Conservation (phyloP, 2,329 filamentous ascomycete species). For the Xylaria sp. region DNA sequence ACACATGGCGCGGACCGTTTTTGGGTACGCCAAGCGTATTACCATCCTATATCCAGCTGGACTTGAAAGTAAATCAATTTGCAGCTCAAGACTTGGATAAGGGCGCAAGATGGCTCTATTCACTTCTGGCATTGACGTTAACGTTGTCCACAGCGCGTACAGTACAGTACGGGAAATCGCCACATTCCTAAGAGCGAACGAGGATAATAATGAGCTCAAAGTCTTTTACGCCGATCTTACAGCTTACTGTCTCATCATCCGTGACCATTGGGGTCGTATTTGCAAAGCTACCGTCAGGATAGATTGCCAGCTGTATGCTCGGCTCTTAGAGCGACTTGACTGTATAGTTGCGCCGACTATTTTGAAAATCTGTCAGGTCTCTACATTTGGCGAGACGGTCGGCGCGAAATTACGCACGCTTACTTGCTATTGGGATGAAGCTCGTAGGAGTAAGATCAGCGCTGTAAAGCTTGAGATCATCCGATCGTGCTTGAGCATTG, state of each 20-base stretch:
- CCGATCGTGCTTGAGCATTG: conserved; percentile 2
- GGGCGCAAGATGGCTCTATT: too few relatives aligned
- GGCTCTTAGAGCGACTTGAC: neutral
- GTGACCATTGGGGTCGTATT: conserved; percentile 4
- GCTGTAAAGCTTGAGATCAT: neutral
- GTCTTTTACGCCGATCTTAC: conserved; percentile 3
- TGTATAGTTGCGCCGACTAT: neutral
- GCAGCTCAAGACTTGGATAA: too few relatives aligned
- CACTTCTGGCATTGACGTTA: neutral
- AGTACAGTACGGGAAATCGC: neutral
- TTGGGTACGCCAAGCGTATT: too few relatives aligned
- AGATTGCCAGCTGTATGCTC: neutral
- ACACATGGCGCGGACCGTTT: too few relatives aligned
- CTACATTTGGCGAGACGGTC: neutral
- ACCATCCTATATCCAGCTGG: too few relatives aligned
- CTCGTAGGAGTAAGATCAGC: neutral
- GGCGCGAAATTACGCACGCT: neutral
- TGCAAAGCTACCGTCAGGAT: neutral
- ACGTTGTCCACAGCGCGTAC: neutral
- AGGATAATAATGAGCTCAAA: neutral
- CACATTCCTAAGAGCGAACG: neutral
- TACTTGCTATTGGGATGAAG: neutral
- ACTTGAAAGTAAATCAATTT: too few relatives aligned
- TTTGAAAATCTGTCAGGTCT: too few relatives aligned
- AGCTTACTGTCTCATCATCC: conserved; percentile 1